Evolutionary conservation across 2,329 filamentous ascomycete genomes (phyloP).

Genomic region (Alternaria viburni): DNA sequence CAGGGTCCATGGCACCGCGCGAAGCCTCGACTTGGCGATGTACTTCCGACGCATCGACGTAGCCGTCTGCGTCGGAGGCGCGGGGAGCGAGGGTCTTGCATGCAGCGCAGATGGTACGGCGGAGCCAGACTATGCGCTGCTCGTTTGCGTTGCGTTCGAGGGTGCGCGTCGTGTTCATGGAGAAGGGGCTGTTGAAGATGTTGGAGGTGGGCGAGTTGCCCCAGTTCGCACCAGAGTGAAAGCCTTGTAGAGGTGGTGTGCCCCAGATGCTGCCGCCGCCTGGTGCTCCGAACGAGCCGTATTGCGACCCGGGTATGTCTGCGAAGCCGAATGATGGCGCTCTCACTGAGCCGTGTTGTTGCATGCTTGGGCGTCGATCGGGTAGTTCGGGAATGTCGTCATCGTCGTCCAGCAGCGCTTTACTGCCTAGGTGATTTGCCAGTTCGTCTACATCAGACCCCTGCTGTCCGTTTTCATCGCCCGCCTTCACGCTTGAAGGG

Average conservation of each 20-base stretch:
- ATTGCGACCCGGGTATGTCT: conserved; percentile 40
- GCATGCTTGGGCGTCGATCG: conserved; percentile 53
- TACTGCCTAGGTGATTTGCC: conserved; percentile 84
- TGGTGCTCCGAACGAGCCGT: conserved; percentile 41
- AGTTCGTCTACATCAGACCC: conserved; percentile 71
- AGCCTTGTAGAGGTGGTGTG: conserved; percentile 51
- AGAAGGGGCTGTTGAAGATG: conserved; percentile 42
- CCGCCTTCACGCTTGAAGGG: conserved; percentile 73
- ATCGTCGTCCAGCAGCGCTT: conserved; percentile 75
- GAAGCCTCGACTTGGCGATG: conserved; percentile 70
- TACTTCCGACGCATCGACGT: conserved; percentile 70
- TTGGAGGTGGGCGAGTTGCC: conserved; percentile 47
- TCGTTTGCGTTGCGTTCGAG: conserved; percentile 37
- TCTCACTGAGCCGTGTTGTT: conserved; percentile 39
- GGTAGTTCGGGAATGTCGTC: conserved; percentile 67
- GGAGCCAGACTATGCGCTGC: conserved; percentile 41
- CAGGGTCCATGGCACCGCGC: conserved; percentile 63
- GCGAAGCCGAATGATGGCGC: conserved; percentile 44
- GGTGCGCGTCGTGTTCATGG: conserved; percentile 31
- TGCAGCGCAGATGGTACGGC: conserved; percentile 72
- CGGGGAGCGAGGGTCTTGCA: conserved; percentile 68
- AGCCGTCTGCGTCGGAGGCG: conserved; percentile 63
- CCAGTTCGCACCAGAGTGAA: conserved; percentile 49
- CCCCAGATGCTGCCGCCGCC: conserved; percentile 49
- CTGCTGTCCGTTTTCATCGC: conserved; percentile 51